Evolutionary conservation across 2,329 filamentous ascomycete genomes (phyloP).

Genomic region (Botrytis elliptica): DNA sequence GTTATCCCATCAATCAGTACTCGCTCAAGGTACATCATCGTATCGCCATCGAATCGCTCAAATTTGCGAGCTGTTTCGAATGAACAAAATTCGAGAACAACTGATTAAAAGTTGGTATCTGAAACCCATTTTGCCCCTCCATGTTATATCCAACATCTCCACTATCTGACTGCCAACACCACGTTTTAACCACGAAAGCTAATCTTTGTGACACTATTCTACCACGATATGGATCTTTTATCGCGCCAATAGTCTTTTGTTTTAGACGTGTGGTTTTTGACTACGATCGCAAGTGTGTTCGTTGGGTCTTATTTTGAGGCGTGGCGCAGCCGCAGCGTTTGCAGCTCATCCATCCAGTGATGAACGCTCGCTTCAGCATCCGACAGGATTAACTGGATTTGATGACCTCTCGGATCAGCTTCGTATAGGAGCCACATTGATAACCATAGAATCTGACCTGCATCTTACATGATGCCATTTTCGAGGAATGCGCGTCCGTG

Average conservation of each 20-base stretch:
- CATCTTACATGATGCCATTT: background rate
- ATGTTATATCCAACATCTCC: background rate
- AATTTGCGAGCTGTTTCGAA: background rate
- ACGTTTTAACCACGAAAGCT: conserved; percentile 3
- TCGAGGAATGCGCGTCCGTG: background rate
- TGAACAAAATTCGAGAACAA: background rate
- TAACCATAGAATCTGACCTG: background rate
- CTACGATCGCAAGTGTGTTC: background rate
- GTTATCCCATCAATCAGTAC: background rate
- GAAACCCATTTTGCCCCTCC: background rate
- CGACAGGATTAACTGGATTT: background rate
- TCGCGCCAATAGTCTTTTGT: background rate
- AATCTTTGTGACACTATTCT: background rate
- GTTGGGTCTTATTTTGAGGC: background rate
- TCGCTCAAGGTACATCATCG: background rate
- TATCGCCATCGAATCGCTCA: background rate
- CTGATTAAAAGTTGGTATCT: background rate
- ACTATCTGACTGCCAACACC: background rate
- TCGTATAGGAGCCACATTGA: background rate
- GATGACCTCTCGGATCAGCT: background rate
- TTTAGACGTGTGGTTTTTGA: background rate
- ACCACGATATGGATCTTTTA: background rate
- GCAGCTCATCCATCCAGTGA: conserved; percentile 5
- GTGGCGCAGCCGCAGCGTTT: conserved; percentile 11
- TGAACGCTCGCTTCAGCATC: conserved; percentile 3